Evolutionary conservation across 805 yeast genomes (phyloP), one percentile per base, ranked within the genome.

Genomic region (Candida nemodendra): DNA sequence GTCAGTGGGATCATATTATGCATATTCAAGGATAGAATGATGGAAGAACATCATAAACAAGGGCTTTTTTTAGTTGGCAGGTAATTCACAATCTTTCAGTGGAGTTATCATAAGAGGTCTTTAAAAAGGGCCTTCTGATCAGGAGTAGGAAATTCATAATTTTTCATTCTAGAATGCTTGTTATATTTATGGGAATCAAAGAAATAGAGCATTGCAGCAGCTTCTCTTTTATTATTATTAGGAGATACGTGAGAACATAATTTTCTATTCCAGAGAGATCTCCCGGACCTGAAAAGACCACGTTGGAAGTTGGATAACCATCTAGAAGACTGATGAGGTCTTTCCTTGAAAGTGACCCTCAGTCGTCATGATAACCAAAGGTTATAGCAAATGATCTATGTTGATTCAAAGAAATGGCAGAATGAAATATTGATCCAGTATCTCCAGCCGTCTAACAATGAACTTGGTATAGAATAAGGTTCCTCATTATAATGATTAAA

Each of bases 291-390:
- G 71, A 45, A 18, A n/a, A n/a, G n/a, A 59, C 53, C 0, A 88
- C 72, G 11, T 82, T 41, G 1, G 86, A 82, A 57, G 70, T 84
- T 0, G 98, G 99, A 34, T 91, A 63, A 1, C 62, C 50, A 7
- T 67, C 47, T 3, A 78, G 68, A 5, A 84, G 53, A 3, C 67
- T 53, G 78, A 89, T 83, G 28, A 88, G 53, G 47, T 79, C 76
- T 37, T 62, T 56, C 27, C 95, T 72, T n/a, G 67, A 44, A 40
- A 88, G 50, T 4, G 81, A 72, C 0, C 95, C 91, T 62, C 90
- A 95, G 54, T 84, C 93, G 58, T 93, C 99, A 58, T 93, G 99
- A 59, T 93, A 93, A 0, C 99, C 99, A 68, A 91, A 72, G 7
- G 81, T 79, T 47, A 84, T 71, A 0, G 96, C 91, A 68, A 76